A percentile compares a stretch with the other conserved stretches of the same genome.
Conservation (phyloP, 176 grass and related monocot genomes). For the bread wheat (Triticum aestivum) region IWGSC_CS_RefSeq_v2.1 NC_057796.1:111942865-111943364, state of each 20-base stretch:
- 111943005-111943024: neutral
- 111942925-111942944: slow-evolving; percentile 47
- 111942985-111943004: slow-evolving; percentile 19
- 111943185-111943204: slow-evolving; percentile 71
- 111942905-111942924: slow-evolving; percentile 65
- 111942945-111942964: slow-evolving; percentile 57
- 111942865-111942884: slow-evolving; percentile 6
- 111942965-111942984: slow-evolving; percentile 41
- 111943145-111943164: slow-evolving; percentile 62
- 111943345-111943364: slow-evolving; percentile 58
- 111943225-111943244: slow-evolving; percentile 78
- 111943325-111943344: slow-evolving; percentile 25
- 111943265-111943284: slow-evolving; percentile 23
- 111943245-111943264: neutral
- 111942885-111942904: slow-evolving; percentile 65
- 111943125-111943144: slow-evolving; percentile 61
- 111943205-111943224: slow-evolving; percentile 59
- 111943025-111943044: neutral
- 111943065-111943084: slow-evolving; percentile 37
- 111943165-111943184: slow-evolving; percentile 67
- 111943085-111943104: slow-evolving; percentile 64
- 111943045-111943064: slow-evolving; percentile 63
- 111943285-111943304: neutral
- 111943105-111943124: slow-evolving; percentile 46
- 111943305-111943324: neutral